phyloP scores from a whole-genome alignment of 305 asterid genomes.

The Fraxinus velutina region DNA sequence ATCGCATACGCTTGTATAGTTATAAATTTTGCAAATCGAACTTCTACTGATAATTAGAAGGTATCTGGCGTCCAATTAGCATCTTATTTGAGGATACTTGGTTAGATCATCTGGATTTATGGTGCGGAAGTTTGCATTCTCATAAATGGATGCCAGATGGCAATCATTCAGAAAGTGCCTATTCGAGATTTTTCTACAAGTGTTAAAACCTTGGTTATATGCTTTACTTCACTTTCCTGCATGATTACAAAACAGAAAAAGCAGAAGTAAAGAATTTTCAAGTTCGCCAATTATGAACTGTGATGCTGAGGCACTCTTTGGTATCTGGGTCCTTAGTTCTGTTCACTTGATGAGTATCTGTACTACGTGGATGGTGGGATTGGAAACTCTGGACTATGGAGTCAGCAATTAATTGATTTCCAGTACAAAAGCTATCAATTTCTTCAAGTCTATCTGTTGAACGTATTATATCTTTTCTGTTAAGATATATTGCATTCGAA shows the following conservation, averaged over 20 bases:
- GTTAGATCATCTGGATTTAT: background rate
- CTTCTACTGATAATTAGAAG: background rate
- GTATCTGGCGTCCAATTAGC: background rate
- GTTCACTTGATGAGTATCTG: background rate
- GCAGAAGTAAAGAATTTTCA: background rate
- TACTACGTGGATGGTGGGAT: background rate
- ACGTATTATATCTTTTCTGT: background rate
- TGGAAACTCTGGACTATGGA: background rate
- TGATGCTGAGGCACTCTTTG: background rate
- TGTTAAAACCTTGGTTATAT: background rate
- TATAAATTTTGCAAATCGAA: background rate
- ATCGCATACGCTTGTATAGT: background rate
- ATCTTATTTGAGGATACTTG: background rate
- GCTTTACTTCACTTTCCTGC: background rate
- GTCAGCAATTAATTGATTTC: background rate
- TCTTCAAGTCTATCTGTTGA: background rate
- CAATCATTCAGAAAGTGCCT: background rate
- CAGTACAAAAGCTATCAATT: background rate
- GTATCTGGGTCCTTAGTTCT: background rate
- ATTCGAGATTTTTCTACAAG: background rate
- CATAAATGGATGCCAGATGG: background rate
- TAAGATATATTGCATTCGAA: background rate
- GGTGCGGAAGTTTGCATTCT: background rate
- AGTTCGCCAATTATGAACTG: background rate
- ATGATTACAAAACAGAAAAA: background rate